Evolutionary conservation across 1,284 basidiomycete species (phyloP).

Genomic region (Ustilago sp.): DNA sequence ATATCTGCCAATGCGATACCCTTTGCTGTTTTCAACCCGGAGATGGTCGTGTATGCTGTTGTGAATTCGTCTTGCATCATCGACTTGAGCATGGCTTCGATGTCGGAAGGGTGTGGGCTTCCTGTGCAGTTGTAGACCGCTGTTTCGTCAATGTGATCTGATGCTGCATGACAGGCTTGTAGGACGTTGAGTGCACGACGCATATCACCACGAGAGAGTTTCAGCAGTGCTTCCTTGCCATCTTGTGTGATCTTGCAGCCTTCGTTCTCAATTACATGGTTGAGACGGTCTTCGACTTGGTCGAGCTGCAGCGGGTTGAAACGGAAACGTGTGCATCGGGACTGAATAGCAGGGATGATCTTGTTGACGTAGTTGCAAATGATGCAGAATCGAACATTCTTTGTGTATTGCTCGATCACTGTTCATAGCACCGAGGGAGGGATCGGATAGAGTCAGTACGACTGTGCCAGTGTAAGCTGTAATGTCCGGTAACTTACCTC

Average conservation of each 20-base stretch:
- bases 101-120: slow-evolving; percentile 91
- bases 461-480: background rate
- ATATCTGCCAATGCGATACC: slow-evolving; percentile 96
- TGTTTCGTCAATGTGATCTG: slow-evolving; percentile 84
- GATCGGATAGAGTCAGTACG: background rate
- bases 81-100: slow-evolving; percentile 89
- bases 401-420: slow-evolving; percentile 96
- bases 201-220: slow-evolving; percentile 96
- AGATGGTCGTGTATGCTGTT: slow-evolving; percentile 87
- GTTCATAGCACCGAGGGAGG: background rate
- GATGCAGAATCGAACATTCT: slow-evolving; percentile 98
- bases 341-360: slow-evolving; percentile 97
- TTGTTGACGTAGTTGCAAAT: slow-evolving; percentile 99
- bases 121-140: slow-evolving; percentile 98
- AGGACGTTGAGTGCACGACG: slow-evolving; percentile 93
- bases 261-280: slow-evolving; percentile 85
- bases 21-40: slow-evolving; percentile 85
- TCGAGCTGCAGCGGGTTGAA: slow-evolving; percentile 91
- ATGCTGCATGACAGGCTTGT: slow-evolving; percentile 97
- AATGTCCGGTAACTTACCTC: slow-evolving; percentile 71
- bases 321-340: slow-evolving; percentile 92
- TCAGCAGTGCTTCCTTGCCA: slow-evolving; percentile 88
- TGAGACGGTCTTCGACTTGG: slow-evolving; percentile 86
- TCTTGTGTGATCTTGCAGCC: slow-evolving; percentile 85
- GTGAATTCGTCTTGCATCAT: slow-evolving; percentile 98